A percentile compares a stretch with the other conserved stretches of the same genome.
Conservation (phyloP, 2,329 filamentous ascomycete genomes). For the Septoria linicola region DNA sequence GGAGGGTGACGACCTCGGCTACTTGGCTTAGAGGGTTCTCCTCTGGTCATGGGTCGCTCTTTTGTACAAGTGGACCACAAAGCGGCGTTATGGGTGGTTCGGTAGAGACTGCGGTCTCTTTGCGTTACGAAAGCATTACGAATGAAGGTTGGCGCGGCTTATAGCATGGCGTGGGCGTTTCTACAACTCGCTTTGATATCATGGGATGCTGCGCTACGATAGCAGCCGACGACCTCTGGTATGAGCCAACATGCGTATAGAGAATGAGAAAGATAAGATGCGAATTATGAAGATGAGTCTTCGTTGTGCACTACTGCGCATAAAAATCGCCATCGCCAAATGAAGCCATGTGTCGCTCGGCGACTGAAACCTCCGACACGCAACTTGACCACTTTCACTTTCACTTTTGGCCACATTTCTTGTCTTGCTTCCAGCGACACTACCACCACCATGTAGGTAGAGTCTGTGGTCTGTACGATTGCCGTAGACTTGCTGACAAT, state of each 20-base stretch:
- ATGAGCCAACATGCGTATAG: constrained; percentile 10
- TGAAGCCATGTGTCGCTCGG: neutral
- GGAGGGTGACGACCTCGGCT: constrained; percentile 90
- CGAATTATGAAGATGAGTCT: constrained; percentile 2
- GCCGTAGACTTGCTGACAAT: constrained; percentile 7
- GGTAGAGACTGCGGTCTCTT: constrained; percentile 12
- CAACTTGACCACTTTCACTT: no score
- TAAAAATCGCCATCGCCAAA: no score
- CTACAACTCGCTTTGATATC: constrained; percentile 6
- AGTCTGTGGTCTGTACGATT: neutral
- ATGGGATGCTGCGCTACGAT: neutral
- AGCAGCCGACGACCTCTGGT: constrained; percentile 9
- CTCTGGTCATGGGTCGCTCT: neutral
- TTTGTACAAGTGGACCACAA: constrained; percentile 1
- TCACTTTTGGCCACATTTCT: no score
- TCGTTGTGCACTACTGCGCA: no score
- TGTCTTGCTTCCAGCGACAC: constrained; percentile 3
- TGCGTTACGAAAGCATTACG: constrained; percentile 8
- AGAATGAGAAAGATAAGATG: constrained; percentile 14
- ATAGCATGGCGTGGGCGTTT: constrained; percentile 37
- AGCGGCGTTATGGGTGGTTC: constrained; percentile 9
- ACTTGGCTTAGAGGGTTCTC: constrained; percentile 72
- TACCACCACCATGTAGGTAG: constrained; percentile 12
- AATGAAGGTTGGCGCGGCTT: constrained; percentile 16
- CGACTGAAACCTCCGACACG: constrained; percentile 3